Evolutionary conservation across 2,329 filamentous ascomycete genomes (phyloP).

Genomic region (Phaeosphaeriaceae sp.): DNA sequence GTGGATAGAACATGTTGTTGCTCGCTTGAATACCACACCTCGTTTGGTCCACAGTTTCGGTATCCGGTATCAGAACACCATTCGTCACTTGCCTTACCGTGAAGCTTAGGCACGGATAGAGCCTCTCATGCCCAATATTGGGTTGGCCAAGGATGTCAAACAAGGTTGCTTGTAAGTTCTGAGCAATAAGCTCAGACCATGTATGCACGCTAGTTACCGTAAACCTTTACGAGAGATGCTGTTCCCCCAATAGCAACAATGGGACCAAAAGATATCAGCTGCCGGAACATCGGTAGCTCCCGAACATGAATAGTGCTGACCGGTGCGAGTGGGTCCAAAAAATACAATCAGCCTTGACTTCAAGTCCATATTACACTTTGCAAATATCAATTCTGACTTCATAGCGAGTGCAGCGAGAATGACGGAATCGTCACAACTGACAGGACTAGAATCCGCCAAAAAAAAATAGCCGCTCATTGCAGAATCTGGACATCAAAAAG

Average conservation of each 20-base stretch:
- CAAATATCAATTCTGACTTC: not conserved
- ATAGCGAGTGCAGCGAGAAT: not conserved
- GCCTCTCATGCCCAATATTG: not conserved
- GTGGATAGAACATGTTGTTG: not conserved
- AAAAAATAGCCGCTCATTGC: not conserved
- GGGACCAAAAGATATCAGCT: conserved; percentile 19
- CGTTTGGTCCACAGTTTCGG: conserved; percentile 3
- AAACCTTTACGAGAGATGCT: conserved; percentile 12
- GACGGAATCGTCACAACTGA: not conserved
- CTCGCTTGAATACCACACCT: conserved; percentile 1
- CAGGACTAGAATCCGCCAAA: not conserved
- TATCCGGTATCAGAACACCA: not conserved
- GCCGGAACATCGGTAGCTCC: conserved; percentile 25
- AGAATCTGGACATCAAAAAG: not conserved
- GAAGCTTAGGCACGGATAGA: not conserved
- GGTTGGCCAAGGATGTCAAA: not conserved
- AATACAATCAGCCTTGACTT: not conserved
- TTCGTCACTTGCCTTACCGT: not conserved
- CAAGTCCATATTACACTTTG: not conserved
- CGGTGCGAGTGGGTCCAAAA: not conserved
- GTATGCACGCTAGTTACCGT: not conserved
- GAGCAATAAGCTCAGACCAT: not conserved
- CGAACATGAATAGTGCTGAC: conserved; percentile 11
- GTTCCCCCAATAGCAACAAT: conserved; percentile 15
- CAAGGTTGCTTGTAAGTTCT: not conserved